Conservation (phyloP, 257 asterid species). For the Nicotiana paniculata region DNA sequence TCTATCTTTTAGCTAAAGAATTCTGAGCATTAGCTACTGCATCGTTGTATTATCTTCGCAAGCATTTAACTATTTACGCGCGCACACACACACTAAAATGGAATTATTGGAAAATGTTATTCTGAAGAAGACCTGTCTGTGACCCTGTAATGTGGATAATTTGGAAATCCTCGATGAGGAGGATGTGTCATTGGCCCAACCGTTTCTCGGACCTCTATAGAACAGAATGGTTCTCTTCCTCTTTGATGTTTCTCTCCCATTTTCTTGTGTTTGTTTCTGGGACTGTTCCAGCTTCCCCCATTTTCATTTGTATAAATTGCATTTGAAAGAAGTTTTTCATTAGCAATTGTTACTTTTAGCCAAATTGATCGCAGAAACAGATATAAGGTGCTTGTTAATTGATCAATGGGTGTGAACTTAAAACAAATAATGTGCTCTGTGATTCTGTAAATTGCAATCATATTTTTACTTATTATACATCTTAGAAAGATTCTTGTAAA, state of each 20-base stretch:
- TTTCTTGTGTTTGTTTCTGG: neutral
- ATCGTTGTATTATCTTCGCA: neutral
- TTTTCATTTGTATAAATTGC: neutral
- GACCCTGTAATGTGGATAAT: neutral
- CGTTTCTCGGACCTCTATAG: too few relatives aligned
- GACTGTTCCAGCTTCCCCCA: neutral
- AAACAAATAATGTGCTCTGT: too few relatives aligned
- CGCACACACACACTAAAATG: neutral
- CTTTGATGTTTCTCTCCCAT: neutral
- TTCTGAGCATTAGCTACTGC: neutral
- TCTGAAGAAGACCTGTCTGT: neutral
- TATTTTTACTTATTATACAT: neutral
- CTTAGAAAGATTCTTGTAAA: neutral
- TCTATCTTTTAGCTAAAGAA: neutral
- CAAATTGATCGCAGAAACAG: neutral
- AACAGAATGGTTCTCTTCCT: neutral
- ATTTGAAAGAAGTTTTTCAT: neutral
- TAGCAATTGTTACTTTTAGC: neutral
- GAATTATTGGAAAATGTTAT: neutral
- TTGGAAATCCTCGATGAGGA: neutral
- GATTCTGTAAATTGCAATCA: neutral
- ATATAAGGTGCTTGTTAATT: neutral
- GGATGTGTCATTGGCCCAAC: neutral
- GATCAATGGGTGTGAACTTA: neutral
- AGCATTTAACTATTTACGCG: neutral